Percentiles rank a stretch among this genome's conserved stretches.
Evolutionary conservation across 1,284 basidiomycete genomes (phyloP).

Genomic region (Naganishia sp.): DNA sequence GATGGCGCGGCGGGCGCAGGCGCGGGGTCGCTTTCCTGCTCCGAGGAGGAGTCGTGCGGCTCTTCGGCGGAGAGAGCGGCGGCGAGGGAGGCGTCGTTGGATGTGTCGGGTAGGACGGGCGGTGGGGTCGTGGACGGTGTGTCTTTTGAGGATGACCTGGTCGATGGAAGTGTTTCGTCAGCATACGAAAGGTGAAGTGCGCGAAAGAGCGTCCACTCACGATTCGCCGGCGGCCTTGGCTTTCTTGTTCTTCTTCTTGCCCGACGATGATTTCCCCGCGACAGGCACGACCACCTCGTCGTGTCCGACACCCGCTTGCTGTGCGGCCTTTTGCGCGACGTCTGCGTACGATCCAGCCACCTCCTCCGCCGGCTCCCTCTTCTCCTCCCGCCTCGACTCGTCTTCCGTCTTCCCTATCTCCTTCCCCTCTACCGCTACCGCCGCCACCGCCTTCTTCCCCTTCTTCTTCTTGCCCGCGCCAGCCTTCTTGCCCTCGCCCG

Average conservation of each 20-base stretch:
- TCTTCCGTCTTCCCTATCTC: no score
- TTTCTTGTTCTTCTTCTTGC: constrained; percentile 30
- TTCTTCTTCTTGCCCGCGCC: constrained; percentile 25
- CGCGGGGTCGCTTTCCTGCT: constrained; percentile 4
- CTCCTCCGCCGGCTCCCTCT: background rate
- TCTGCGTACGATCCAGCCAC: constrained; percentile 7
- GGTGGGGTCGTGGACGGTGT: background rate
- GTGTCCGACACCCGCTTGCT: constrained; percentile 1
- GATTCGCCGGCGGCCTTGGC: constrained; percentile 8
- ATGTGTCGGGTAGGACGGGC: constrained; percentile 3
- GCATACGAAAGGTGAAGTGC: background rate
- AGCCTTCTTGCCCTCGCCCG: background rate
- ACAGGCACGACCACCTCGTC: background rate
- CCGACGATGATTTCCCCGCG: background rate
- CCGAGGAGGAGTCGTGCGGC: constrained; percentile 1
- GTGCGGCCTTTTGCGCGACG: background rate
- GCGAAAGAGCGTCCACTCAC: constrained; percentile 1
- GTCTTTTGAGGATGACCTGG: background rate
- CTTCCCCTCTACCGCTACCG: no score
- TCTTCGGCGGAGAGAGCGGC: constrained; percentile 23
- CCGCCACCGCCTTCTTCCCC: constrained; percentile 3
- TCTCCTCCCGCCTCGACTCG: no score
- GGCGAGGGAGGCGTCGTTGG: constrained; percentile 18
- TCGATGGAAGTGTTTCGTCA: no score
- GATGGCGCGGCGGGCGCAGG: background rate